These are phyloP conservation scores for Ceratobasidium sp. DNA, from an alignment of 1,284 basidiomycete species.

Conservation along the genomic window DNA sequence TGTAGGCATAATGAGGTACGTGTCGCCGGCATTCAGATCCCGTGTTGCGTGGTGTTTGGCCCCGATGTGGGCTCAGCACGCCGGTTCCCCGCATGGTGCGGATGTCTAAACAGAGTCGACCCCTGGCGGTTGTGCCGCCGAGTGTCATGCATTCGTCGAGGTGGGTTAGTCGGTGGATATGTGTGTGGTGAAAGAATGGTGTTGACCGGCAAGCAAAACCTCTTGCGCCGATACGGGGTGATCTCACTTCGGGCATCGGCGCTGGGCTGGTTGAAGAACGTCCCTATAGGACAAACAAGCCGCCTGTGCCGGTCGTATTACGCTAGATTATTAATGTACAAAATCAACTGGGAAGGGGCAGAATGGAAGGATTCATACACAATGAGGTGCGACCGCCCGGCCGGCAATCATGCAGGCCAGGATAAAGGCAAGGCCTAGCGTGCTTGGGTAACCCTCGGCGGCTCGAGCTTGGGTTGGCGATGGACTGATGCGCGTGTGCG, in stretches of 20 bases:
- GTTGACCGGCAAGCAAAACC: conserved; percentile 7
- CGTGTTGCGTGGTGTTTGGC: neutral
- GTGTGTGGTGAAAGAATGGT: neutral
- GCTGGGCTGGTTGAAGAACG: neutral
- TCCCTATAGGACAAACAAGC: neutral
- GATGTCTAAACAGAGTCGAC: neutral
- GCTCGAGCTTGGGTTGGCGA: conserved; percentile 11
- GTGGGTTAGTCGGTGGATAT: neutral
- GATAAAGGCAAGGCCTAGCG: conserved; percentile 13
- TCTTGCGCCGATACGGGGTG: conserved; percentile 7
- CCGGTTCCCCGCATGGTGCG: neutral
- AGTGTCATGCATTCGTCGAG: neutral
- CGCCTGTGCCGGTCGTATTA: neutral
- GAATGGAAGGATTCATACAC: neutral
- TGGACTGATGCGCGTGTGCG: conserved; percentile 23
- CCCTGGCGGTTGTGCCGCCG: neutral
- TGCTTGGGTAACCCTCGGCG: neutral
- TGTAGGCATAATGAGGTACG: neutral
- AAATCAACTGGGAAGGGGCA: neutral
- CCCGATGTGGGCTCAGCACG: conserved; percentile 28
- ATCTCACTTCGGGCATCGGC: conserved; percentile 32
- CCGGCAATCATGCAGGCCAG: conserved; percentile 15
- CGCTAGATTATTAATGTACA: neutral
- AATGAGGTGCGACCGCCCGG: conserved; percentile 16
- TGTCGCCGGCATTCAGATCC: conserved; percentile 15